These are phyloP conservation scores for grape (Vitis vinifera) DNA, from an alignment of 164 flowering plant species.

Conservation along the genomic window DNA sequence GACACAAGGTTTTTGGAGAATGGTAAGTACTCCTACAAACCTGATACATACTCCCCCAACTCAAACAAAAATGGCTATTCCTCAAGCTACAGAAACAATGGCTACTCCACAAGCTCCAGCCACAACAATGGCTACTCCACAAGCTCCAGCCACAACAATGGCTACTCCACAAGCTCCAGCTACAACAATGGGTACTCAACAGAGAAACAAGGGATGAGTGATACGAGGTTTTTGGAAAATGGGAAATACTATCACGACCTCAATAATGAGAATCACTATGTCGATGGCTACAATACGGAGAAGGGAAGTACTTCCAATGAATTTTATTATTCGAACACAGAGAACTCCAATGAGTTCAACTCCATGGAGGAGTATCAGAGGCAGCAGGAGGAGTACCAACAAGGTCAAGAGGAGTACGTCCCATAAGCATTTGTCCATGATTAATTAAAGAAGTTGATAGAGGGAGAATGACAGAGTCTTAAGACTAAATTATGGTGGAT, in stretches of 20 bases:
- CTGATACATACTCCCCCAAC: neutral
- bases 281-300: slow-evolving; percentile 13
- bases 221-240: slow-evolving; percentile 43
- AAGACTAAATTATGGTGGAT: too few species aligned
- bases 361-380: slow-evolving; percentile 41
- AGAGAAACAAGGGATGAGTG: slow-evolving; percentile 43
- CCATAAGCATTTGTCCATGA: slow-evolving; percentile 22
- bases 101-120: slow-evolving; percentile 6
- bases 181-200: slow-evolving; percentile 7
- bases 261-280: slow-evolving; percentile 14
- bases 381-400: slow-evolving; percentile 23
- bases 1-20: slow-evolving; percentile 1
- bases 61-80: too few species aligned
- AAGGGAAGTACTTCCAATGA: slow-evolving; percentile 3
- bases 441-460: too few species aligned
- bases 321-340: slow-evolving; percentile 14
- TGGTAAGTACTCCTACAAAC: neutral
- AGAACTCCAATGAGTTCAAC: slow-evolving; percentile 31
- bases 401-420: slow-evolving; percentile 21
- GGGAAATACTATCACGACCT: slow-evolving; percentile 35
- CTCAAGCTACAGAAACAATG: neutral
- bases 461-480: neutral
- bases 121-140: neutral
- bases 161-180: neutral
- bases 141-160: neutral